Evolutionary conservation across 345 rosid species (phyloP).

Genomic region (Boechera divaricarpa): DNA sequence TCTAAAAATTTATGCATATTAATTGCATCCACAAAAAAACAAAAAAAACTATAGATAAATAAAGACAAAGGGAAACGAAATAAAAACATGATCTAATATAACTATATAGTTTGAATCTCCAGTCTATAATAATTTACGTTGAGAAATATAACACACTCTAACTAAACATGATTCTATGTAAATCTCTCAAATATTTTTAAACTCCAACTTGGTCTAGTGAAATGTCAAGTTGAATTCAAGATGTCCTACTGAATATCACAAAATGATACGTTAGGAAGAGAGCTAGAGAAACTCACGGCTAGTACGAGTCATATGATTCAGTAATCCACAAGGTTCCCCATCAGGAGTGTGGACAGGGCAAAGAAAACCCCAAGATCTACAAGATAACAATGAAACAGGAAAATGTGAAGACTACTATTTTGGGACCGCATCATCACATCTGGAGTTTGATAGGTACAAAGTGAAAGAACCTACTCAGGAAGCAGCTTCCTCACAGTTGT

Average conservation of each 20-base stretch:
- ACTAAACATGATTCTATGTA: conserved; percentile 14
- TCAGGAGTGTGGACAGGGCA: conserved; percentile 99
- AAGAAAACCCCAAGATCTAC: conserved; percentile 98
- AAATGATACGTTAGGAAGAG: conserved; percentile 27
- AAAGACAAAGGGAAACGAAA: not conserved
- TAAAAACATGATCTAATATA: not conserved
- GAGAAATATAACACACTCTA: conserved; percentile 1
- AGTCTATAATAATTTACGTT: not conserved
- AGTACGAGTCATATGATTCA: conserved; percentile 87
- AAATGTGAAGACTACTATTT: conserved; percentile 19
- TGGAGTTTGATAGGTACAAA: conserved; percentile 18
- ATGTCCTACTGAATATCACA: not conserved
- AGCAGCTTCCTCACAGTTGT: conserved; percentile 96
- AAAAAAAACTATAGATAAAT: not conserved
- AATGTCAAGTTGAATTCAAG: conserved; percentile 1
- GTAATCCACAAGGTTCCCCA: conserved; percentile 97
- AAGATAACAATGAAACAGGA: conserved; percentile 25
- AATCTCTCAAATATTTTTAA: not conserved
- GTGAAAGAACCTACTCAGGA: conserved; percentile 73
- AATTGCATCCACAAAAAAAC: not conserved
- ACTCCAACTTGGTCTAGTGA: conserved; percentile 5
- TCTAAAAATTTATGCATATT: conserved; percentile 5
- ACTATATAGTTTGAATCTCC: not conserved
- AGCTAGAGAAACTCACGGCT: conserved; percentile 66
- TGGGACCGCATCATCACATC: conserved; percentile 23